A percentile compares a stretch with the other conserved stretches of the same genome.
phyloP scores from a whole-genome alignment of 495 filamentous ascomycete genomes.

The Tetracladium setigerum region DNA sequence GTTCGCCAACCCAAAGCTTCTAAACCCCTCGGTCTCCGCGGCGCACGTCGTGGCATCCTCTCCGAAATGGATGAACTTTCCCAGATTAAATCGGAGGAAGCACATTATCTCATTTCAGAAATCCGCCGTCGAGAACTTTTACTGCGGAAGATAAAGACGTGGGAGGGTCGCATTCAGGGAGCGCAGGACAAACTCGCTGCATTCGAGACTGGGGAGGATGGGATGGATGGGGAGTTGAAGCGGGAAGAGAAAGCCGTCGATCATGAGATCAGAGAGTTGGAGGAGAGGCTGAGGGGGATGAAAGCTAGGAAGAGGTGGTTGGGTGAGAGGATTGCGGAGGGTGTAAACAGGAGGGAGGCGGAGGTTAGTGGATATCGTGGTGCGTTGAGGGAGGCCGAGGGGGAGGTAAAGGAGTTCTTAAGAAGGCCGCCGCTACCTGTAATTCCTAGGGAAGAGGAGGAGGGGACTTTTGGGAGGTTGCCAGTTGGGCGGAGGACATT shows the following conservation, averaged over 20 bases:
- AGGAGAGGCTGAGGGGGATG: constrained; percentile 60
- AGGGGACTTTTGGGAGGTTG: constrained; percentile 39
- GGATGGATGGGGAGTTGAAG: constrained; percentile 35
- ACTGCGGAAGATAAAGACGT: constrained; percentile 51
- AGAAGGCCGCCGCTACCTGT: constrained; percentile 34
- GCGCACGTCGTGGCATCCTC: constrained; percentile 64
- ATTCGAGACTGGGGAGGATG: constrained; percentile 6
- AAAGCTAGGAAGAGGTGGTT: constrained; percentile 55
- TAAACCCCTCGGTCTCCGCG: constrained; percentile 50
- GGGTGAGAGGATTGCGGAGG: constrained; percentile 49
- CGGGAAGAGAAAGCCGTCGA: constrained; percentile 46
- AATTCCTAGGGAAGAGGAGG: constrained; percentile 24
- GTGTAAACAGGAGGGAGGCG: constrained; percentile 50
- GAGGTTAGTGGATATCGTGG: constrained; percentile 42
- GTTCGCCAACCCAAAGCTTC: constrained; percentile 52
- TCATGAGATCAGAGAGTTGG: constrained; percentile 51
- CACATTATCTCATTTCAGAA: constrained; percentile 48
- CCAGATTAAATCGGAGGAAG: constrained; percentile 64
- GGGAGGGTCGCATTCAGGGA: constrained; percentile 25
- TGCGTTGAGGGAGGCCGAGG: constrained; percentile 33
- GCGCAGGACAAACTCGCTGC: constrained; percentile 1
- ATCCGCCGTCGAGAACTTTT: constrained; percentile 49
- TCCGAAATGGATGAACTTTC: constrained; percentile 65
- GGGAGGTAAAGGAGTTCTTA: constrained; percentile 36
- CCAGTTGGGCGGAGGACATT: constrained; percentile 64